Evolutionary conservation across 1,284 basidiomycete genomes (phyloP), one percentile per base, ranked within the genome.

Genomic region (Apiotrichum mycotoxinovorans): DNA sequence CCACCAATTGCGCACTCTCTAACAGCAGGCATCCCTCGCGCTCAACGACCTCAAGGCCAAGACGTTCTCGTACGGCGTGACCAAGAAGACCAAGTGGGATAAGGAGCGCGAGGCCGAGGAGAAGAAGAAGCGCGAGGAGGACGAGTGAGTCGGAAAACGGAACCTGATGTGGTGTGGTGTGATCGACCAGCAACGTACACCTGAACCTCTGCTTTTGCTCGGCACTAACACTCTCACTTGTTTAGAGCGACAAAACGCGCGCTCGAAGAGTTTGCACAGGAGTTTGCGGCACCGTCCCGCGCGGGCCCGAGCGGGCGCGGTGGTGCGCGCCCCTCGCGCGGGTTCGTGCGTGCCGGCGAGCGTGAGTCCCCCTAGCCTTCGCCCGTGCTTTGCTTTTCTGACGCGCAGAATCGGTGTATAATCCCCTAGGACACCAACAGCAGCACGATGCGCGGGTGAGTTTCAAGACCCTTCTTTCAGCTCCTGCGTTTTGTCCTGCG

Each of bases 51-150:
- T 75, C 38, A 78, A 78, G 53, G 69, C 68, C 47, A 69, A 74
- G 53, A 76, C 72, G 1, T 79, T 78, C 66, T 66, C 72, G 2
- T 67, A 74, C 54, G 79, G 78, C 0, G 75, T 73, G 18, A 74
- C 73, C 17, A 77, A 76, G 50, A 80, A 80, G 68, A 76, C 77
- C 2, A 80, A 95, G 75, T 91, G 88, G 70, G 92, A 96, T 70
- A 84, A 87, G 66, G 92, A 96, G 71, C 86, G 85, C 49, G 91
- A 90, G 46, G 89, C 90, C 56, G 88, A 87, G 34, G 93, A 92
- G 78, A 85, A 85, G 70, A 84, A 82, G 64, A 86, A 89, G 70
- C 86, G 89, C 67, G 91, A 93, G 69, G 87, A 87, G 58, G 83
- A 85, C 65, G 62, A 71, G 76, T 76, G 40, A 40, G 73, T 62